Conservation (phyloP, 805 yeast genomes). For the Candida golubevii region DNA sequence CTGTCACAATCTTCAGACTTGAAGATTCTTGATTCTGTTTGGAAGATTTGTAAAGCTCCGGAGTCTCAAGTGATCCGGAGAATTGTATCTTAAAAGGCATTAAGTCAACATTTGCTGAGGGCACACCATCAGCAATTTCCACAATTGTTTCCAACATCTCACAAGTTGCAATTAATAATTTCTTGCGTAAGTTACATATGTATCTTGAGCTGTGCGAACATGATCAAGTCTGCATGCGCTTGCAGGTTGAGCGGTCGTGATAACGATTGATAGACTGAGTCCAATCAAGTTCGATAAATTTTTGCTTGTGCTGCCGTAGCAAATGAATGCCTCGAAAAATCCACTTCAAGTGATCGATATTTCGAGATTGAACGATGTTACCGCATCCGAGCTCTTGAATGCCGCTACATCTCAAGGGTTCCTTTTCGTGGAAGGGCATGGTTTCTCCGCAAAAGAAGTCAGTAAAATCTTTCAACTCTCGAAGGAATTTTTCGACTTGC, state of each 20-base stretch:
- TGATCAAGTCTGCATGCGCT: too few relatives aligned
- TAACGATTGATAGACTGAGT: too few relatives aligned
- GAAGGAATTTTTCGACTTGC: conserved; percentile 47
- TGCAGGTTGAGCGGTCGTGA: too few relatives aligned
- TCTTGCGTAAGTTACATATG: too few relatives aligned
- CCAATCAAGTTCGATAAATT: background rate
- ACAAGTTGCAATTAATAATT: too few relatives aligned
- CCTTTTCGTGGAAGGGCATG: conserved; percentile 63
- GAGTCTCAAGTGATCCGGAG: conserved; percentile 13
- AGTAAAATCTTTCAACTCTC: conserved; percentile 47
- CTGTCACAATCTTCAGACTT: conserved; percentile 4
- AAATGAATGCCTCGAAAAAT: conserved; percentile 18
- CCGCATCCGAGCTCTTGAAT: conserved; percentile 49
- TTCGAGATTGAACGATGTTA: conserved; percentile 34
- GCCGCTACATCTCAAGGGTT: conserved; percentile 67
- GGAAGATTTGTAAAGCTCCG: conserved; percentile 10
- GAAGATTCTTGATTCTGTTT: conserved; percentile 3
- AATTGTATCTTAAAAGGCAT: conserved; percentile 15
- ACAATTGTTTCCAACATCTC: conserved; percentile 1
- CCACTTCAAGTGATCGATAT: conserved; percentile 59
- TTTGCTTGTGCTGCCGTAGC: background rate
- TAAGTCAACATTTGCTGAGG: conserved; percentile 8
- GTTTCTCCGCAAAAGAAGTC: conserved; percentile 53
- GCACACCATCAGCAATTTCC: conserved; percentile 3
- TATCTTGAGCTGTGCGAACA: too few relatives aligned